Conservation (phyloP, 2,329 filamentous ascomycete species). For the Drechmeria coniospora region DNA sequence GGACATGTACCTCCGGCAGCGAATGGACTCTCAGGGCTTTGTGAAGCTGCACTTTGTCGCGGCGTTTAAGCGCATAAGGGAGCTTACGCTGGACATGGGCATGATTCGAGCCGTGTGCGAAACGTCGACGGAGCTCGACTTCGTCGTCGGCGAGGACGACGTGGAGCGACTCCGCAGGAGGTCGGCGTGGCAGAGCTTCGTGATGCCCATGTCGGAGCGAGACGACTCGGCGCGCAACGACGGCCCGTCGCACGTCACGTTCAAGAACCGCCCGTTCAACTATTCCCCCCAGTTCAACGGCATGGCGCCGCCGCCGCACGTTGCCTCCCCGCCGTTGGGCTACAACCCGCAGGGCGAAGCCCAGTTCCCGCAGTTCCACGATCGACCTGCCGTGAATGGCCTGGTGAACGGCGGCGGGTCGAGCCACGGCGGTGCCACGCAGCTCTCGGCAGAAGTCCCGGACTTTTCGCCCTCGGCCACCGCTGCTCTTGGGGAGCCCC, state of each 20-base stretch:
- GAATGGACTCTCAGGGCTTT: conserved; percentile 94
- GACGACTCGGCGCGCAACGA: conserved; percentile 59
- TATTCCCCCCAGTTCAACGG: conserved; percentile 16
- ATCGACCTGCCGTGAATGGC: conserved; percentile 21
- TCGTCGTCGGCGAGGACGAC: conserved; percentile 58
- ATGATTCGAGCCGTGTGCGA: conserved; percentile 62
- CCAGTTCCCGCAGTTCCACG: conserved; percentile 16
- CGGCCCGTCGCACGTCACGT: conserved; percentile 34
- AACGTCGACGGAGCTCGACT: conserved; percentile 58
- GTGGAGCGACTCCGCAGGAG: conserved; percentile 62
- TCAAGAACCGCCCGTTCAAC: conserved; percentile 18
- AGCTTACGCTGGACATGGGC: conserved; percentile 42
- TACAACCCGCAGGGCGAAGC: conserved; percentile 13
- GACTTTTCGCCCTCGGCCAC: conserved; percentile 22
- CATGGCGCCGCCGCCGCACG: conserved; percentile 16
- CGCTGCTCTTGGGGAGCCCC: conserved; percentile 1
- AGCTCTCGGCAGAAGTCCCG: conserved; percentile 23
- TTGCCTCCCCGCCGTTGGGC: conserved; percentile 12
- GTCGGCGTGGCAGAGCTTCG: conserved; percentile 66
- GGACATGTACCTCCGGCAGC: conserved; percentile 71
- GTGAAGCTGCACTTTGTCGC: conserved; percentile 67
- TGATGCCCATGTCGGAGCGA: conserved; percentile 56
- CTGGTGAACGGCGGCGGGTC: conserved; percentile 11
- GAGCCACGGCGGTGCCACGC: conserved; percentile 12
- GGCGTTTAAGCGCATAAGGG: conserved; percentile 59